Evolutionary conservation across 129 eudicot genomes (phyloP).

Genomic region (Flaveria bidentis): DNA sequence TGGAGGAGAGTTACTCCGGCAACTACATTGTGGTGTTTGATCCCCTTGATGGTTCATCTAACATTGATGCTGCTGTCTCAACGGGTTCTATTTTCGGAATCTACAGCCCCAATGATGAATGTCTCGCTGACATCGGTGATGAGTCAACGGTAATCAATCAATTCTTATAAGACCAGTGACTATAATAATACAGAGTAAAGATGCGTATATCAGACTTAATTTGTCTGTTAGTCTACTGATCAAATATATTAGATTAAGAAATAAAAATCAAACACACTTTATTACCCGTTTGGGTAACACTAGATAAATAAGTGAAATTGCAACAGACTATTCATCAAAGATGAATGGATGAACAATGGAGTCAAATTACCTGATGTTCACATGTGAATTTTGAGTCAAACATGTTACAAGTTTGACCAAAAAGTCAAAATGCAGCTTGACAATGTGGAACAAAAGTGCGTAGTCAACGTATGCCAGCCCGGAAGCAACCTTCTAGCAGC

Average conservation of each 20-base stretch:
- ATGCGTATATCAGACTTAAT: too few relatives aligned
- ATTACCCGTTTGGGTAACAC: background rate
- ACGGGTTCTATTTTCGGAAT: constrained; percentile 98
- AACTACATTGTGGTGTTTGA: constrained; percentile 98
- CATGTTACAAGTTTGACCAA: constrained; percentile 2
- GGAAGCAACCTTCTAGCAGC: constrained; percentile 95
- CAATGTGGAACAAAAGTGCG: constrained; percentile 56
- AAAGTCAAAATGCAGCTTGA: constrained; percentile 61
- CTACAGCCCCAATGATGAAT: constrained; percentile 92
- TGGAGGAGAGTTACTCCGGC: constrained; percentile 97
- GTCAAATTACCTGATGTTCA: background rate
- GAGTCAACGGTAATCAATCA: constrained; percentile 49
- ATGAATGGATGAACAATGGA: background rate
- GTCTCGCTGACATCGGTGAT: constrained; percentile 58
- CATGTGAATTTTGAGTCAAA: constrained; percentile 1
- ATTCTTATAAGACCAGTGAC: background rate
- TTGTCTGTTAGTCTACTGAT: background rate
- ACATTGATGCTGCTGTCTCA: constrained; percentile 97
- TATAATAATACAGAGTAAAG: too few relatives aligned
- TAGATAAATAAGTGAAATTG: background rate
- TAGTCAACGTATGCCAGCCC: constrained; percentile 90
- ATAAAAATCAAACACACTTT: background rate
- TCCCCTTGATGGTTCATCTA: constrained; percentile 96
- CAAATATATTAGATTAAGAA: background rate
- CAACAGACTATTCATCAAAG: background rate